These are phyloP conservation scores for Fusarium abutilonis DNA, from an alignment of 2,329 filamentous ascomycete species.

Conservation along the genomic window DNA sequence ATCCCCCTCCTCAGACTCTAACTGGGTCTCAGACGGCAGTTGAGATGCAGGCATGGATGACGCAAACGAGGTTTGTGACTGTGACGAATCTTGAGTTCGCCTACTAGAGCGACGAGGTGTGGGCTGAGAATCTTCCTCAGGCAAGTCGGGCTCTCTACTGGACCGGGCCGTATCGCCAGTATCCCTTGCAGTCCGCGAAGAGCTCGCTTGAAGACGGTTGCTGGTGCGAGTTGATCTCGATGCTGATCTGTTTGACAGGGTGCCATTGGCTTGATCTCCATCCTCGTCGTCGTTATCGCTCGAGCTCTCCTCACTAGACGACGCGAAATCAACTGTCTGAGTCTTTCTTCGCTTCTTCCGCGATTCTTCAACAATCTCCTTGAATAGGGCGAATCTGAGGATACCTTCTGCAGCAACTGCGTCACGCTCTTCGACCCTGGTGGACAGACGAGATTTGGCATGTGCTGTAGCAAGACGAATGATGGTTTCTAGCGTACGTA, in stretches of 20 bases:
- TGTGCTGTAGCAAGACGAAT: conserved; percentile 97
- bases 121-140: conserved; percentile 49
- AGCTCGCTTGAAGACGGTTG: conserved; percentile 39
- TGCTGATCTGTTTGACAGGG: conserved; percentile 39
- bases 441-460: conserved; percentile 89
- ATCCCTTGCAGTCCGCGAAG: conserved; percentile 30
- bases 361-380: conserved; percentile 86
- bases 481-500: conserved; percentile 96
- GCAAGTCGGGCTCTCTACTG: conserved; percentile 54
- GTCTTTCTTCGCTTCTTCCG: conserved; percentile 84
- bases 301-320: conserved; percentile 66
- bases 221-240: conserved; percentile 48
- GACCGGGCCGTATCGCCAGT: conserved; percentile 41
- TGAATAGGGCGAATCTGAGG: conserved; percentile 94
- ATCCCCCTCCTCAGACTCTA: conserved; percentile 56
- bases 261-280: conserved; percentile 66
- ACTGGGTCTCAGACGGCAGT: conserved; percentile 59
- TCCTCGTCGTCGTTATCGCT: conserved; percentile 68
- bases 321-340: conserved; percentile 66
- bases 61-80: conserved; percentile 72
- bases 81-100: conserved; percentile 52
- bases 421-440: conserved; percentile 87
- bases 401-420: conserved; percentile 89
- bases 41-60: conserved; percentile 84
- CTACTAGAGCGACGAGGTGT: conserved; percentile 57